Percentiles rank a stretch among this genome's conserved stretches.
Evolutionary conservation across 1,284 basidiomycete species (phyloP).

Genomic region (Stygiomarasmius scandens): DNA sequence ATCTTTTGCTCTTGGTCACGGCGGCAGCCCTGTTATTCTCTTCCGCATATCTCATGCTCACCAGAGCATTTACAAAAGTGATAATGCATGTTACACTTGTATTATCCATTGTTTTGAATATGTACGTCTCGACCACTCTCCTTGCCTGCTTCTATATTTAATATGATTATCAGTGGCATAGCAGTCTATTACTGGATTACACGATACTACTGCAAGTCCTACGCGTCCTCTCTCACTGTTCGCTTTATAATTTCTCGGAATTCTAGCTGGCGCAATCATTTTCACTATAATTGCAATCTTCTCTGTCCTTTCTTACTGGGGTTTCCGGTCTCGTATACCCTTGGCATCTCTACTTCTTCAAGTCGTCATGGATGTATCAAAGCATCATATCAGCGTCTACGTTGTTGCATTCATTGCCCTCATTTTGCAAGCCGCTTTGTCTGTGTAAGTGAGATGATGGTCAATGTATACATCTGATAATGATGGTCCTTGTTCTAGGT

Average conservation of each 20-base stretch:
- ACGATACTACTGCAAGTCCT: conserved; percentile 68
- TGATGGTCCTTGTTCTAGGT: conserved; percentile 38
- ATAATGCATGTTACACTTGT: conserved; percentile 84
- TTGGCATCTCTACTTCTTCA: conserved; percentile 79
- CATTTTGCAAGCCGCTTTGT: conserved; percentile 69
- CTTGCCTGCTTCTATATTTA: background rate
- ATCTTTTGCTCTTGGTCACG: conserved; percentile 66
- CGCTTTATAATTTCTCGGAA: conserved; percentile 20
- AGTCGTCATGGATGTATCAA: conserved; percentile 81
- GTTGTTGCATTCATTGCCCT: conserved; percentile 75
- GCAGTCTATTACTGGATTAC: conserved; percentile 80
- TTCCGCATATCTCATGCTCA: conserved; percentile 71
- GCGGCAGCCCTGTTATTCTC: conserved; percentile 62
- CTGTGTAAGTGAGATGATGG: conserved; percentile 53
- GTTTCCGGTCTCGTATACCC: conserved; percentile 74
- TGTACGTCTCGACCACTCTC: conserved; percentile 47
- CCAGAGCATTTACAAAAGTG: conserved; percentile 74
- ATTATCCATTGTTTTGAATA: conserved; percentile 71
- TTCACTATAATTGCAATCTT: conserved; percentile 73
- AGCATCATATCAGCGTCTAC: conserved; percentile 82
- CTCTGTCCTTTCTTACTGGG: conserved; percentile 67
- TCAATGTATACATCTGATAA: background rate
- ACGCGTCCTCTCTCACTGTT: background rate
- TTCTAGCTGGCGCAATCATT: conserved; percentile 71
- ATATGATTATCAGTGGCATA: conserved; percentile 47